phyloP scores from a whole-genome alignment of 257 asterid genomes.

The Cordia subcordata region DNA sequence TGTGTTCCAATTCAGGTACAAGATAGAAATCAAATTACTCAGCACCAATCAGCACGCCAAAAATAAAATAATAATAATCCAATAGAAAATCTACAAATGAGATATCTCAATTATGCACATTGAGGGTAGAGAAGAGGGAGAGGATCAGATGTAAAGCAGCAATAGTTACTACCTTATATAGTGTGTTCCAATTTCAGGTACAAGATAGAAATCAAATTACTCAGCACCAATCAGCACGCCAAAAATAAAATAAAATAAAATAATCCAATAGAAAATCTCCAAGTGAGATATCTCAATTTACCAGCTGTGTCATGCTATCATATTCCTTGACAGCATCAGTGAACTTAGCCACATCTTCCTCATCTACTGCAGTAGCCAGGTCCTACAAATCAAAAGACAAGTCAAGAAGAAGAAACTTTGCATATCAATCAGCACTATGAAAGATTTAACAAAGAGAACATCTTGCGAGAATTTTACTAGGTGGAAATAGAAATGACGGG shows the following conservation, averaged over 20 bases:
- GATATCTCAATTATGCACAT: slow-evolving; percentile 1
- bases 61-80: not conserved
- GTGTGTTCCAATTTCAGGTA: no score
- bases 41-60: no score
- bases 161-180: no score
- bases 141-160: no score
- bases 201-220: no score
- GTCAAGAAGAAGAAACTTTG: not conserved
- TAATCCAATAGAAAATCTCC: slow-evolving; percentile 2
- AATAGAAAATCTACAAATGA: not conserved
- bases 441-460: not conserved
- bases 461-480: no score
- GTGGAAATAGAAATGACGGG: not conserved
- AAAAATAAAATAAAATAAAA: not conserved
- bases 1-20: no score
- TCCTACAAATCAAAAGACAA: slow-evolving; percentile 37
- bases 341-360: slow-evolving; percentile 90
- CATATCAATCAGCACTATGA: not conserved
- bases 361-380: slow-evolving; percentile 80
- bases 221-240: no score
- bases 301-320: slow-evolving; percentile 95
- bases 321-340: slow-evolving; percentile 95
- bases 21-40: no score
- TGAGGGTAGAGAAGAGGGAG: no score
- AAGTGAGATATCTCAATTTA: slow-evolving; percentile 22